Conservation (phyloP, 495 filamentous ascomycete species). For the Talaromyces thailandensis region DNA sequence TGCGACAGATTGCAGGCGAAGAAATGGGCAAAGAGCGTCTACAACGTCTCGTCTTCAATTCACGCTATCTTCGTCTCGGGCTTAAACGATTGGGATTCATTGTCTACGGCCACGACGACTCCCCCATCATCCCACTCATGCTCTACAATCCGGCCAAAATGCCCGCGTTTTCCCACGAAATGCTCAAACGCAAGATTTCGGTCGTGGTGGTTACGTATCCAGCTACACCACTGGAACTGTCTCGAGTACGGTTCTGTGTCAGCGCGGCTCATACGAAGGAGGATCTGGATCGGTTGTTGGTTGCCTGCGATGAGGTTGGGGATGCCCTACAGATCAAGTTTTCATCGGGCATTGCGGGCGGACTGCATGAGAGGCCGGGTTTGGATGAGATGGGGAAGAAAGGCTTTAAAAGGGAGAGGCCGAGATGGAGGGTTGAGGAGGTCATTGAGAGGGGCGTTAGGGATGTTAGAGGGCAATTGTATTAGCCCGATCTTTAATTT, state of each 20-base stretch:
- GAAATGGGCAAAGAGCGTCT: conserved; percentile 72
- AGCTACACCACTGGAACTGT: conserved; percentile 79
- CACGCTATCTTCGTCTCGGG: conserved; percentile 80
- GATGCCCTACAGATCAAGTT: conserved; percentile 79
- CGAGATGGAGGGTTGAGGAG: conserved; percentile 3
- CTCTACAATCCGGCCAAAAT: conserved; percentile 90
- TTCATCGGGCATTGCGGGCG: conserved; percentile 76
- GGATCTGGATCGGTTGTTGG: conserved; percentile 73
- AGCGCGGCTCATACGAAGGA: conserved; percentile 88
- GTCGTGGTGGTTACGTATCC: conserved; percentile 90
- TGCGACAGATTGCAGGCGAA: conserved; percentile 73
- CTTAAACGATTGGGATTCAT: conserved; percentile 86
- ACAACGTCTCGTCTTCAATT: conserved; percentile 86
- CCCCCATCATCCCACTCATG: conserved; percentile 78
- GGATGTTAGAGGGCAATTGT: not conserved
- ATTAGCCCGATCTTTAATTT: not conserved
- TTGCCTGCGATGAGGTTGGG: conserved; percentile 77
- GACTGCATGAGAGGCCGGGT: conserved; percentile 27
- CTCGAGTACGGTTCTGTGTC: conserved; percentile 77
- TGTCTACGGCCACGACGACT: conserved; percentile 83
- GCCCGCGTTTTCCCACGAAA: conserved; percentile 85
- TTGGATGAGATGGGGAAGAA: not conserved
- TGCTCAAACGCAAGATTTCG: conserved; percentile 87
- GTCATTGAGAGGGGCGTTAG: conserved; percentile 4
- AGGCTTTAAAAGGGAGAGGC: not conserved